phyloP scores from a whole-genome alignment of 192 early-diverging fungal species.

The Podochytrium sp. region DNA sequence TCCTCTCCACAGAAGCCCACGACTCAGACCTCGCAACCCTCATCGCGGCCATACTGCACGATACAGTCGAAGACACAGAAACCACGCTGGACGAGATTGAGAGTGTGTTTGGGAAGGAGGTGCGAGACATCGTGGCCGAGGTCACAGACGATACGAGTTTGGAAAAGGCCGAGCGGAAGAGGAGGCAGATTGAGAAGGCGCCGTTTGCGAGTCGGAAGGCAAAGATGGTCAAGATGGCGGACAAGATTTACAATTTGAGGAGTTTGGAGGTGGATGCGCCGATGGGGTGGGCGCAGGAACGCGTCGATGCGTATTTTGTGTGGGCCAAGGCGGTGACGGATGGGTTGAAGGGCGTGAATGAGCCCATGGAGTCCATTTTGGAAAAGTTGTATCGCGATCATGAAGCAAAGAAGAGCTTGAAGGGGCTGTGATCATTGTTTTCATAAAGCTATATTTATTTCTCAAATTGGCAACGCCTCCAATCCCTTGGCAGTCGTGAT shows the following conservation, averaged over 20 bases:
- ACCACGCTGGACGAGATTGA: slow-evolving; percentile 64
- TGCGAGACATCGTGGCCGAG: slow-evolving; percentile 58
- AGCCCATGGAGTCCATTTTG: slow-evolving; percentile 45
- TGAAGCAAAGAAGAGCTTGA: not conserved
- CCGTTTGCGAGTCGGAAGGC: slow-evolving; percentile 41
- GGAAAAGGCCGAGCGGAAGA: slow-evolving; percentile 53
- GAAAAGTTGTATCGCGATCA: slow-evolving; percentile 44
- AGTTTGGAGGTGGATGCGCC: slow-evolving; percentile 53
- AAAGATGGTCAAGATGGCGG: slow-evolving; percentile 69
- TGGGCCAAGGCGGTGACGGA: slow-evolving; percentile 68
- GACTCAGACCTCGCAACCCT: slow-evolving; percentile 51
- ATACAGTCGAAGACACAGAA: slow-evolving; percentile 73
- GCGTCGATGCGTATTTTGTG: slow-evolving; percentile 58
- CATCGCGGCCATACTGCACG: slow-evolving; percentile 65
- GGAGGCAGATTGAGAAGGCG: slow-evolving; percentile 59
- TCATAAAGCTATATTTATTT: not conserved
- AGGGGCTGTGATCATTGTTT: not conserved
- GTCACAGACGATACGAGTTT: slow-evolving; percentile 64
- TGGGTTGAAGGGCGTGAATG: slow-evolving; percentile 47
- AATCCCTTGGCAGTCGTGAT: not conserved
- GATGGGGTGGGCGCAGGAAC: slow-evolving; percentile 52
- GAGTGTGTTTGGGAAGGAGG: slow-evolving; percentile 49
- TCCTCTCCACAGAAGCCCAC: slow-evolving; percentile 52
- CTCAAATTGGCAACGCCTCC: not conserved
- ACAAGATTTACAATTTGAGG: slow-evolving; percentile 66